phyloP scores from a whole-genome alignment of 805 yeast species.

The Huiozyma naganishii region DNA sequence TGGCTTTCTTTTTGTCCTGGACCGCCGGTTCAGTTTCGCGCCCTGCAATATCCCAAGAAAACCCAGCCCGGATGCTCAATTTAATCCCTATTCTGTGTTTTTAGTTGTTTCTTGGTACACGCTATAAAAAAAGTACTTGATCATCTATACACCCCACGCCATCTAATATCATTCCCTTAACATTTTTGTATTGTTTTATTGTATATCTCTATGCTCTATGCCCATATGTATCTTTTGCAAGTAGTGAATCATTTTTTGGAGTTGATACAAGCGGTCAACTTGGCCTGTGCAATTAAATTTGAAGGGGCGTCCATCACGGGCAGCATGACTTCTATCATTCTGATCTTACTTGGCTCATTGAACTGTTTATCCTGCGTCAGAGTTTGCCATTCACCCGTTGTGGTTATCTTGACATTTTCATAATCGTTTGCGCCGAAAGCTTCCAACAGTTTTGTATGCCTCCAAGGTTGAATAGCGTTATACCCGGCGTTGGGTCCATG shows the following conservation, averaged over 20 bases:
- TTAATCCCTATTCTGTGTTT: neutral
- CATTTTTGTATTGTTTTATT: no score
- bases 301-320: constrained; percentile 60
- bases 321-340: constrained; percentile 57
- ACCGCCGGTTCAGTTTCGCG: neutral
- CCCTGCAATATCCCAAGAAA: no score
- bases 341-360: constrained; percentile 43
- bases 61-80: neutral
- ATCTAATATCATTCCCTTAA: no score
- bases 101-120: neutral
- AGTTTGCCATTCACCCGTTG: constrained; percentile 46
- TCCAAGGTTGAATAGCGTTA: constrained; percentile 4
- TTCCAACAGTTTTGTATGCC: constrained; percentile 1
- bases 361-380: constrained; percentile 39
- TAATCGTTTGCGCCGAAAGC: constrained; percentile 3
- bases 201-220: no score
- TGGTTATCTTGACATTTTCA: constrained; percentile 36
- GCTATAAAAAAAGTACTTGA: neutral
- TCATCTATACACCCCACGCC: constrained; percentile 32
- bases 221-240: no score
- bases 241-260: constrained; percentile 13
- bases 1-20: neutral
- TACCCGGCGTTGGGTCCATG: constrained; percentile 3
- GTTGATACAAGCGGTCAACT: constrained; percentile 42
- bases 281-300: constrained; percentile 53